Evolutionary conservation across 163 green algal genomes (phyloP).

Genomic region (Prototheca wickerhamii): DNA sequence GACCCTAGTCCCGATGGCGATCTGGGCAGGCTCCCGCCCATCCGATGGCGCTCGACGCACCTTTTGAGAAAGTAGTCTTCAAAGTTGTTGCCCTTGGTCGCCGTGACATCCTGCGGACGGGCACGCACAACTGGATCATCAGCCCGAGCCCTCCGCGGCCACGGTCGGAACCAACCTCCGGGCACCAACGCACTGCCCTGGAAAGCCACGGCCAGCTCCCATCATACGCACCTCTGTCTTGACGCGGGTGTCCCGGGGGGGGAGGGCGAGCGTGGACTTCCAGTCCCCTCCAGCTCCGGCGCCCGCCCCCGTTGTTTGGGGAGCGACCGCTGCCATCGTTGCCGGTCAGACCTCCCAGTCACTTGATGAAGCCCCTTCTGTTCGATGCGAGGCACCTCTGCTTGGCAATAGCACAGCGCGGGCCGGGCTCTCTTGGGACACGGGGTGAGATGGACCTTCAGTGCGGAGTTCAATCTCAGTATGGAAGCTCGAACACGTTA

Average conservation of each 20-base stretch:
- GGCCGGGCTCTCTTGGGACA: no score
- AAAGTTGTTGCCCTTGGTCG: slow-evolving; percentile 95
- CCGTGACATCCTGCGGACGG: slow-evolving; percentile 82
- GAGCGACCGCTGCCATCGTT: slow-evolving; percentile 9
- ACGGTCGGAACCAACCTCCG: neutral
- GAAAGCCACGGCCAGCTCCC: neutral
- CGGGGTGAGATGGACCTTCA: no score
- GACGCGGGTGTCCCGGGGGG: slow-evolving; percentile 70
- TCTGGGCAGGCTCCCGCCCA: neutral
- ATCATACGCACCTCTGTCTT: slow-evolving; percentile 69
- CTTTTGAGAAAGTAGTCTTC: slow-evolving; percentile 95
- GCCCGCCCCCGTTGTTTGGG: neutral
- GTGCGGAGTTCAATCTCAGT: no score
- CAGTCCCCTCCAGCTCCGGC: slow-evolving; percentile 28
- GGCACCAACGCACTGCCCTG: neutral
- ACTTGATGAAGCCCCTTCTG: neutral
- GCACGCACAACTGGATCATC: neutral
- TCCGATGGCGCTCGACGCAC: slow-evolving; percentile 5
- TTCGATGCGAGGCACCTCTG: neutral
- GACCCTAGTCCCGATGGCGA: neutral
- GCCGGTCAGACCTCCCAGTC: no score
- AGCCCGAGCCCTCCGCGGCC: neutral
- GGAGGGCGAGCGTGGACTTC: slow-evolving; percentile 33
- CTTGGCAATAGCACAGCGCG: neutral
- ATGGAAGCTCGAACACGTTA: no score